These are phyloP conservation scores for Pleurotus tuoliensis DNA, from an alignment of 768 basidiomycete species.

Conservation along the genomic window DNA sequence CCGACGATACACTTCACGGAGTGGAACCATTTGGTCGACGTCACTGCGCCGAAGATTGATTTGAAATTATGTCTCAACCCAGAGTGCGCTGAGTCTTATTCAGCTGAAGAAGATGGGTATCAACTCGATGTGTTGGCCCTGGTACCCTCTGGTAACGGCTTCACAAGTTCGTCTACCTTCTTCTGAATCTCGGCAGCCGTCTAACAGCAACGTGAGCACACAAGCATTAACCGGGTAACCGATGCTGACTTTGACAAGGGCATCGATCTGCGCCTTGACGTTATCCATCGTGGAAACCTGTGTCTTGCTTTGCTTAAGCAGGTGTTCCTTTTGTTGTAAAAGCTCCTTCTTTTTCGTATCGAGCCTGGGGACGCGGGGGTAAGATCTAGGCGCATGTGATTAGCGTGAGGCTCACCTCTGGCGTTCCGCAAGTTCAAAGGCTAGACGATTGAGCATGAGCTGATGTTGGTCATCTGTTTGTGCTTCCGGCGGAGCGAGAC, in stretches of 20 bases:
- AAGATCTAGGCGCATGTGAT: slow-evolving; percentile 11
- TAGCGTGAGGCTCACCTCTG: slow-evolving; percentile 55
- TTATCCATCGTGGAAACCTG: slow-evolving; percentile 70
- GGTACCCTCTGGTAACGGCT: slow-evolving; percentile 30
- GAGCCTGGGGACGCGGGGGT: slow-evolving; percentile 41
- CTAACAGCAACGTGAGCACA: slow-evolving; percentile 28
- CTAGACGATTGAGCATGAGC: slow-evolving; percentile 82
- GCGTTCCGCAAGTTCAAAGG: slow-evolving; percentile 84
- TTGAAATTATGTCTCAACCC: too few relatives aligned
- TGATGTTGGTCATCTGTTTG: slow-evolving; percentile 68
- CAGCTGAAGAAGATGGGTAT: neutral
- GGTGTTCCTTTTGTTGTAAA: slow-evolving; percentile 65
- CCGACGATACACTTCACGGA: too few relatives aligned
- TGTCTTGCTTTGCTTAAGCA: slow-evolving; percentile 76
- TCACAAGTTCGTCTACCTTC: slow-evolving; percentile 67
- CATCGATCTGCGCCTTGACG: slow-evolving; percentile 75
- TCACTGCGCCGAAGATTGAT: too few relatives aligned
- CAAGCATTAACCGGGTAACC: neutral
- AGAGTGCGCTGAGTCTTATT: too few relatives aligned
- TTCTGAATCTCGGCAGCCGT: slow-evolving; percentile 70
- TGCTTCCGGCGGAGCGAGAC: slow-evolving; percentile 65
- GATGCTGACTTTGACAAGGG: slow-evolving; percentile 60
- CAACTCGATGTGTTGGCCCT: slow-evolving; percentile 3
- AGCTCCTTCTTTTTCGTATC: slow-evolving; percentile 71
- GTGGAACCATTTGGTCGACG: too few relatives aligned